Base-by-base conservation (phyloP, 345 rosid species). In the Turritis glabra region DNA sequence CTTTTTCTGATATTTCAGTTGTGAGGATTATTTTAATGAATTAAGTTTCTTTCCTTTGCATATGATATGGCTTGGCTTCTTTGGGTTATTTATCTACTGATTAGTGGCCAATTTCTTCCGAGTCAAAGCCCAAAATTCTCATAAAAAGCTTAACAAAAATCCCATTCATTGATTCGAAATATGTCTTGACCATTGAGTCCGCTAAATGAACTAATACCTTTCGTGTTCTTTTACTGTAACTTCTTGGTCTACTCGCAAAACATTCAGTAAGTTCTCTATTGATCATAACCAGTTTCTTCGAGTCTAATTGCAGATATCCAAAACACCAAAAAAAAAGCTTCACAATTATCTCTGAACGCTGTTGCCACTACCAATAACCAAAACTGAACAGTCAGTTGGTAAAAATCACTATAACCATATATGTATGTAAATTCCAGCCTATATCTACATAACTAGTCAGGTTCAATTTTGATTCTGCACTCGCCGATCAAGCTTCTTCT, bases 401-500 rank as follows among this genome's bases (percentile, higher is more conserved):
- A 50, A 5, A 56, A 32, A 30, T 47, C 19, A 19, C 18, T 46
- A 19, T 2, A 19, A 21, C 56, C 29, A 21, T 2, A 50, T 32
- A 25, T 37, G 64, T 13, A 37, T 32, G 43, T 32, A 5, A 25
- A 9, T n/a, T 41, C 35, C 50, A 62, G 51, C 7, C 32, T 22
- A 27, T 22, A 27, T 32, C 13, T 46, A 8, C 30, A 35, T 15
- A 9, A 22, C 47, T 37, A 51, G 50, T 23, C 47, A 15, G 33
- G 23, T 51, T 51, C 11, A 33, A 11, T 51, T 47, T 23, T n/a
- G 57, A n/a, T 25, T 7, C 18, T 21, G 4, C 17, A 13, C 23
- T 40, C 44, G 7, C 44, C n/a, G 6, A 14, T 37, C 2, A 12
- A 7, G 13, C 37, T 85, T 85, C 75, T 81, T 88, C 80, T 79